Evolutionary conservation across 2,329 filamentous ascomycete species (phyloP), one percentile per base, ranked within the genome.

Genomic region (Fusarium sp.): DNA sequence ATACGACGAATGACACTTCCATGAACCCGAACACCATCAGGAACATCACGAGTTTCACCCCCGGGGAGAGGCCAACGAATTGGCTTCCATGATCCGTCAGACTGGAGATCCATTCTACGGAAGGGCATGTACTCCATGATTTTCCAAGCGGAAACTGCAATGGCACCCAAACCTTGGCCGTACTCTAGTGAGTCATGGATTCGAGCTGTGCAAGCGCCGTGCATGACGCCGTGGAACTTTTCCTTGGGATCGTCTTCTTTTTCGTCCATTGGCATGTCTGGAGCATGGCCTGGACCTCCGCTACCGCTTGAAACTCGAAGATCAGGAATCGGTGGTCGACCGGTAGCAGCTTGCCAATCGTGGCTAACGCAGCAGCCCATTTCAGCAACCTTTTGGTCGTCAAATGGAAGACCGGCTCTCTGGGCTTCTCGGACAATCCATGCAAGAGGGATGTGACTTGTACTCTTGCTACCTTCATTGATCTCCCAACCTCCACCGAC

Each of bases 41-140:
- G 93, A 3, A 96, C 89, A 74, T 96, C 93, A 18, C 93, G 87
- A 1, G 91, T 88, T 79, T 95, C 92, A 12, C 93, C 93, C 30
- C 89, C 87, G 0, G 93, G 93, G 4, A 95, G 81, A 0, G 93
- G 93, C 91, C 92, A 95, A 11, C 89, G 85, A 70, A 96, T 95
- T 0, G 92, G 90, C 78, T 89, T 90, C 93, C 93, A 96, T 0
- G 88, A 88, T 0, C 92, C 92, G 66, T 94, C 90, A 0, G 82
- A 63, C 66, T 89, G 88, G 10, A 95, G 81, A 72, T 95, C 93
- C 91, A 96, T 94, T 25, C 93, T 85, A 2, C 91, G 86, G 80
- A 95, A 94, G 0, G 93, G 93, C 25, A 95, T 82, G 76, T 91
- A 94, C 75, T 95, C 93, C 92, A 95, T 93, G 23, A 93, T 77